Percentiles rank a stretch among this genome's conserved stretches.
Evolutionary conservation across 1,284 basidiomycete genomes (phyloP).

Genomic region (Psilocybe mexicana): DNA sequence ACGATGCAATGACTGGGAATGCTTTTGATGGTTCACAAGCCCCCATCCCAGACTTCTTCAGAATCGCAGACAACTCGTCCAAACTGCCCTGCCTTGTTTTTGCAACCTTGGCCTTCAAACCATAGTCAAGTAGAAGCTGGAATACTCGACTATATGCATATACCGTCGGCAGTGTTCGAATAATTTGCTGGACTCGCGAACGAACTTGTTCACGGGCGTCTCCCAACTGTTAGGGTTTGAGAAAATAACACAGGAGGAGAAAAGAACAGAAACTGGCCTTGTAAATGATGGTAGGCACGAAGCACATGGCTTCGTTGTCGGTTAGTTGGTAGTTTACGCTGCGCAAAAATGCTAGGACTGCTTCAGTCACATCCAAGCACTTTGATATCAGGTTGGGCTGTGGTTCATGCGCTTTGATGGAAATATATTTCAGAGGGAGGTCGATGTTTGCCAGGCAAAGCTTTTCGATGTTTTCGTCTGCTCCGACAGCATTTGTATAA

Average conservation of each 20-base stretch:
- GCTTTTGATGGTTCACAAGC: constrained; percentile 81
- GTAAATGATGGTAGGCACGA: constrained; percentile 88
- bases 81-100: constrained; percentile 87
- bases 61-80: constrained; percentile 76
- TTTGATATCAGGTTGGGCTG: constrained; percentile 91
- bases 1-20: constrained; percentile 76
- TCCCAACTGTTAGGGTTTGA: constrained; percentile 56
- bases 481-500: constrained; percentile 59
- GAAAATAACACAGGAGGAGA: neutral
- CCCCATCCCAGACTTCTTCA: constrained; percentile 83
- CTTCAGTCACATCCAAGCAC: constrained; percentile 87
- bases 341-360: constrained; percentile 75
- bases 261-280: constrained; percentile 62
- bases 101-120: constrained; percentile 85
- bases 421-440: constrained; percentile 91
- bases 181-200: constrained; percentile 67
- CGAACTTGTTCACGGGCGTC: constrained; percentile 80
- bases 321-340: constrained; percentile 78
- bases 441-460: constrained; percentile 91
- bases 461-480: constrained; percentile 62
- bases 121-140: constrained; percentile 83
- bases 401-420: constrained; percentile 88
- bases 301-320: constrained; percentile 86
- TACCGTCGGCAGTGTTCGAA: constrained; percentile 74
- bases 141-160: constrained; percentile 92